Conservation (phyloP, 1,284 basidiomycete species). For the Trametes sp. region DNA sequence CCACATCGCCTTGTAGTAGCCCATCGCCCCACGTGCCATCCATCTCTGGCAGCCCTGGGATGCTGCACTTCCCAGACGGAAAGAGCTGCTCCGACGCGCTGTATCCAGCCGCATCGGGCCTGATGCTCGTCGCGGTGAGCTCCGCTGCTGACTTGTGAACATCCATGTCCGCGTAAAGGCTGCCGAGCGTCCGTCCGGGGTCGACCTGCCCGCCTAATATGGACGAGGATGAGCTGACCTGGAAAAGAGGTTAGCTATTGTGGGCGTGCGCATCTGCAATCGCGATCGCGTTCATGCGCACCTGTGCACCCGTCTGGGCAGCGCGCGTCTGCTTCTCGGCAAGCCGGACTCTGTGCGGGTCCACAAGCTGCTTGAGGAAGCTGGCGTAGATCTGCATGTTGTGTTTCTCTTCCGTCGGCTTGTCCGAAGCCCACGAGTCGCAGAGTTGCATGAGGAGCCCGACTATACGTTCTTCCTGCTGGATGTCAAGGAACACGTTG, state of each 20-base stretch:
- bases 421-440: constrained; percentile 32
- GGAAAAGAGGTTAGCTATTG: constrained; percentile 5
- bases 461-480: constrained; percentile 39
- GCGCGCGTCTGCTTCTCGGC: constrained; percentile 19
- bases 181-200: constrained; percentile 12
- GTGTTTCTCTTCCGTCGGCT: constrained; percentile 36
- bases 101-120: constrained; percentile 3
- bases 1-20: constrained; percentile 21
- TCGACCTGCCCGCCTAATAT: constrained; percentile 14
- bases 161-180: constrained; percentile 27
- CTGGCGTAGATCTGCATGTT: constrained; percentile 41
- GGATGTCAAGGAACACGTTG: constrained; percentile 34
- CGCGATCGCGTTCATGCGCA: not conserved
- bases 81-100: constrained; percentile 25
- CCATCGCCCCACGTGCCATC: constrained; percentile 19
- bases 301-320: not conserved
- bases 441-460: constrained; percentile 38
- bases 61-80: not conserved
- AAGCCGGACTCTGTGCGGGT: constrained; percentile 29
- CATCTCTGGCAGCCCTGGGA: constrained; percentile 9
- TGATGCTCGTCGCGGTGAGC: constrained; percentile 21
- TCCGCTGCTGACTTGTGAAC: constrained; percentile 26
- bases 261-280: not conserved
- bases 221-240: constrained; percentile 8
- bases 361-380: constrained; percentile 41